Conservation (phyloP, 148 eudicot genomes). For the Chenopodium quinoa region DNA sequence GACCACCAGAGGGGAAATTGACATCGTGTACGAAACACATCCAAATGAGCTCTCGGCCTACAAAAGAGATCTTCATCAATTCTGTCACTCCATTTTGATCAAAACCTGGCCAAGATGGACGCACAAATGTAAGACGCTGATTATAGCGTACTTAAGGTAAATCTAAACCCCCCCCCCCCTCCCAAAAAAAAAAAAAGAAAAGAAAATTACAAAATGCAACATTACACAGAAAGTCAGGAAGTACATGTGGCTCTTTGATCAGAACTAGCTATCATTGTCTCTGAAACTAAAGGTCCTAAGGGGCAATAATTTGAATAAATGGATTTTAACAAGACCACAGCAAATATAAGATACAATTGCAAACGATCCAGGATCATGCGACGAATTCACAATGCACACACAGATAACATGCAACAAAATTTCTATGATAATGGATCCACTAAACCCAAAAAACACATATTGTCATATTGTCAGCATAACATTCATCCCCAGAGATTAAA, state of each 20-base stretch:
- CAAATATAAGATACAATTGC: not conserved
- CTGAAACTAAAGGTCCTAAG: not conserved
- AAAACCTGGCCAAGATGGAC: slow-evolving; percentile 11
- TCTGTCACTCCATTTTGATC: not conserved
- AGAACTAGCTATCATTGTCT: not conserved
- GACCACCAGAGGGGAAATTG: not conserved
- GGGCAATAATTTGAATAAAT: not conserved
- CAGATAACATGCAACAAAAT: not conserved
- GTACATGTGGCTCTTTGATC: not conserved
- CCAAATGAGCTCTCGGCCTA: not conserved
- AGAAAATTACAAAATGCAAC: not conserved
- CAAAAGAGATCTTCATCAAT: not conserved
- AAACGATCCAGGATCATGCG: not conserved
- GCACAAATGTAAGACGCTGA: not conserved
- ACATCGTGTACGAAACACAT: not conserved
- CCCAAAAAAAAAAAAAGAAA: too few relatives aligned
- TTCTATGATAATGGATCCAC: not conserved
- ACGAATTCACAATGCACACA: not conserved
- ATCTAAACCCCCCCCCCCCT: not conserved
- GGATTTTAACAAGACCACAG: not conserved
- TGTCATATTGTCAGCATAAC: not conserved
- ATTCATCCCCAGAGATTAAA: not conserved
- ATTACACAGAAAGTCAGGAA: not conserved
- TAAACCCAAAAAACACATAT: not conserved
- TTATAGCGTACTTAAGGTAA: not conserved